Evolutionary conservation across 495 filamentous ascomycete genomes (phyloP).

Genomic region (Xylona heveae): DNA sequence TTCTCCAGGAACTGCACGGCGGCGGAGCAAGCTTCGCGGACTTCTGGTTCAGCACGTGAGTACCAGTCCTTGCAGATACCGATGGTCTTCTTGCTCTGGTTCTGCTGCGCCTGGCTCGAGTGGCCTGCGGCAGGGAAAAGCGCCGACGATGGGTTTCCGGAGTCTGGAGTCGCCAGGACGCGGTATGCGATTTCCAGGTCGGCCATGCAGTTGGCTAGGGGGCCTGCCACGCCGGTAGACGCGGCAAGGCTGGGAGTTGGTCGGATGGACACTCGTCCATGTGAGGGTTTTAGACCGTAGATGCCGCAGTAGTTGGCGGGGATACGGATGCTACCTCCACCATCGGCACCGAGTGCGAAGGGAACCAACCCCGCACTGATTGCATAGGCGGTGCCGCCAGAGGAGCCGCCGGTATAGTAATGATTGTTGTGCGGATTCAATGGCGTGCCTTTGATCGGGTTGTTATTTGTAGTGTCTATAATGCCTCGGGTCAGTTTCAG

Average conservation of each 20-base stretch:
- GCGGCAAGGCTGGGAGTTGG: constrained; percentile 40
- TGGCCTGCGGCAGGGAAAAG: constrained; percentile 18
- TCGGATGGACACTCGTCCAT: constrained; percentile 45
- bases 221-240: constrained; percentile 47
- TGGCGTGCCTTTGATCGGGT: constrained; percentile 60
- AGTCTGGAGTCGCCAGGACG: constrained; percentile 50
- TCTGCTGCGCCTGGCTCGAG: no score
- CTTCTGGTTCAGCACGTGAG: constrained; percentile 37
- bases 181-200: constrained; percentile 74
- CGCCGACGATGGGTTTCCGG: constrained; percentile 25
- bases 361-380: constrained; percentile 58
- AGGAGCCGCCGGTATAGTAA: constrained; percentile 82
- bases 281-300: constrained; percentile 72
- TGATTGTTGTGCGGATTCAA: constrained; percentile 57
- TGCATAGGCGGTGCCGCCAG: constrained; percentile 64
- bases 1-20: constrained; percentile 38
- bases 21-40: constrained; percentile 33
- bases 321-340: constrained; percentile 69
- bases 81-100: constrained; percentile 28
- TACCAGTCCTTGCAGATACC: constrained; percentile 66
- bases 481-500: not conserved
- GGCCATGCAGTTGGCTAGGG: constrained; percentile 52
- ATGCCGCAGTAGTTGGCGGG: constrained; percentile 68
- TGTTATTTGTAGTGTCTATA: constrained; percentile 63
- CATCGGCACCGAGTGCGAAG: constrained; percentile 67